Evolutionary conservation across 352 stramenopile species (phyloP).

Genomic region (Phytophthora sansomeana): DNA sequence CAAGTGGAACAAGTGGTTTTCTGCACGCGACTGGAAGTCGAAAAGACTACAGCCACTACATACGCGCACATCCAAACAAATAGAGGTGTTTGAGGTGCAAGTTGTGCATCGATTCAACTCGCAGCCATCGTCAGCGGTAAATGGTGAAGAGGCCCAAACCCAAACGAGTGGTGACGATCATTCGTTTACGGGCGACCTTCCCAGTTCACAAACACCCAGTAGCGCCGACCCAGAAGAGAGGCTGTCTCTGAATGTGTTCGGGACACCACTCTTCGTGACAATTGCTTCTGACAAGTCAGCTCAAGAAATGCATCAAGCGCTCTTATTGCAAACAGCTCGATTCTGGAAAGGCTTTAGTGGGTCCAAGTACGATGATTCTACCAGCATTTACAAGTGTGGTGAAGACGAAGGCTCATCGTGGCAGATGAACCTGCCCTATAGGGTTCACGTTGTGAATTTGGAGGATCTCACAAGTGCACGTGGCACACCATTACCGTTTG

Average conservation of each 20-base stretch:
- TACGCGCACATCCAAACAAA: conserved; percentile 45
- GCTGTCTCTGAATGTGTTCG: conserved; percentile 60
- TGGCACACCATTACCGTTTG: conserved; percentile 50
- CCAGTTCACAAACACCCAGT: conserved; percentile 28
- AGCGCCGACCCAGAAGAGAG: conserved; percentile 12
- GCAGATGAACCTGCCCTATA: conserved; percentile 51
- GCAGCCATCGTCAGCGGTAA: conserved; percentile 3
- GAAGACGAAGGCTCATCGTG: background rate
- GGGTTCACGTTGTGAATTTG: conserved; percentile 63
- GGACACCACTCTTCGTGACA: conserved; percentile 77
- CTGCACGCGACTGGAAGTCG: conserved; percentile 58
- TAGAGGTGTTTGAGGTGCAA: conserved; percentile 83
- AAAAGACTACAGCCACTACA: conserved; percentile 57
- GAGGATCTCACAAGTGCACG: conserved; percentile 56
- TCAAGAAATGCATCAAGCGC: conserved; percentile 69
- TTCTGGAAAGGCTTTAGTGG: conserved; percentile 44
- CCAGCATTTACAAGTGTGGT: background rate
- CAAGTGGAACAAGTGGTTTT: conserved; percentile 85
- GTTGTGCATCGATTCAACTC: conserved; percentile 64
- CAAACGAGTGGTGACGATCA: conserved; percentile 31
- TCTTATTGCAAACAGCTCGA: conserved; percentile 71
- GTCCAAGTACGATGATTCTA: background rate
- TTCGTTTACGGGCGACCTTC: conserved; percentile 23
- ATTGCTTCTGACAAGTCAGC: conserved; percentile 72
- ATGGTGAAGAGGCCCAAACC: conserved; percentile 18